Base-by-base conservation (phyloP, 2,329 filamentous ascomycete genomes). In the Zymoseptoria crescenta region DNA sequence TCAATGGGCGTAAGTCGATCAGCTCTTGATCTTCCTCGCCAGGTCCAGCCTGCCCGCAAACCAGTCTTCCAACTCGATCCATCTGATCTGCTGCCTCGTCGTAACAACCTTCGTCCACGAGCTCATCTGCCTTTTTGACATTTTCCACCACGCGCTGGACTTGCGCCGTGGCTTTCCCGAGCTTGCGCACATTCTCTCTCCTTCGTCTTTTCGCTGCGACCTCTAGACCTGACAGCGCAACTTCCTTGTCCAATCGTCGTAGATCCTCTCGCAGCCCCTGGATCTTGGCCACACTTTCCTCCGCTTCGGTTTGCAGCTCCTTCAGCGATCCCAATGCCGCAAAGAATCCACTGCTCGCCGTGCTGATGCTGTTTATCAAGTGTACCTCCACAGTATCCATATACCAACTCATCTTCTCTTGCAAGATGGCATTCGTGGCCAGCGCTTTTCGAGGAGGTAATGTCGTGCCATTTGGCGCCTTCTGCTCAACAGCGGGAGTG, bases 371-470 rank as follows among this genome's bases (percentile, higher is more conserved):
- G 30, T 90, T 91, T 67, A 99, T 96, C 7, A 99, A 79, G 72
- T 99, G 94, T 57, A 99, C 91, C 72, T 99, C 94, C 21, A 99
- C 91, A 0, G 94, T 99, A 72, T 99, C 94, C 91, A 99, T 96
- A 73, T 99, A 99, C 94, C 94, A 99, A 0, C 94, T 97, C 10
- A 99, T 79, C 74, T 99, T 99, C 74, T 99, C 94, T 72, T 99
- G 94, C 41, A 99, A 74, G 59, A 99, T 99, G 0, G 94, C 94
- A 74, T 99, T 99, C 0, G 92, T 96, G 7, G 93, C 93, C 28
- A 99, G 79, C 1, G 90, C 89, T 72, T 96, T 97, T 61, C 93
- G 84, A 8, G 79, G 80, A 10, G 76, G 74, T 19, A 75, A 73
- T 50, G 77, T 72, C 7, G 88, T 86, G 9, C 81, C 81, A 21